Percentiles rank a stretch among this genome's conserved stretches.
Evolutionary conservation across 768 basidiomycete genomes (phyloP).

Genomic region (Kondoa subrosea): DNA sequence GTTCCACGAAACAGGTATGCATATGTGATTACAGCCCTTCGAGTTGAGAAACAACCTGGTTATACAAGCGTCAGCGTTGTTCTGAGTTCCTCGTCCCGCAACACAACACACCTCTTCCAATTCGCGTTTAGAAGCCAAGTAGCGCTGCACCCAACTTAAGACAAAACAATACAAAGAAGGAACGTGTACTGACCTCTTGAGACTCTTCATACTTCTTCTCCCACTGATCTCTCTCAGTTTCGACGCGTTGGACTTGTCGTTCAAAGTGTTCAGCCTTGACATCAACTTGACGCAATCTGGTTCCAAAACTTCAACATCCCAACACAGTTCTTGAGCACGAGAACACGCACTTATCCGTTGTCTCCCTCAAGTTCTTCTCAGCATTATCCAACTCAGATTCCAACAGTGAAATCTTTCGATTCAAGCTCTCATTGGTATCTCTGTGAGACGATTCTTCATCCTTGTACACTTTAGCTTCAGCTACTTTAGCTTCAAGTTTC

Average conservation of each 20-base stretch:
- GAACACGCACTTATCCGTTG: slow-evolving; percentile 74
- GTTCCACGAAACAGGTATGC: too few species aligned
- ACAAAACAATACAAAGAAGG: neutral
- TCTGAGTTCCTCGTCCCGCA: neutral
- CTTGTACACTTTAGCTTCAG: slow-evolving; percentile 47
- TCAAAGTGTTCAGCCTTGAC: slow-evolving; percentile 99
- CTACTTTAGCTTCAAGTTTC: slow-evolving; percentile 49
- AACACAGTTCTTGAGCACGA: neutral
- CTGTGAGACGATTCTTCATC: slow-evolving; percentile 55
- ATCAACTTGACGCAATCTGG: slow-evolving; percentile 82
- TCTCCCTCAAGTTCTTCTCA: slow-evolving; percentile 93
- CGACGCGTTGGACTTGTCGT: slow-evolving; percentile 64
- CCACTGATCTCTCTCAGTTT: slow-evolving; percentile 81
- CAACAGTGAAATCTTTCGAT: slow-evolving; percentile 69
- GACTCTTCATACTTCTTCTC: slow-evolving; percentile 90
- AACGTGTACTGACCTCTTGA: slow-evolving; percentile 33
- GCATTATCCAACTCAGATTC: slow-evolving; percentile 91
- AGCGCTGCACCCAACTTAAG: slow-evolving; percentile 34
- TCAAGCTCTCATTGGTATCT: slow-evolving; percentile 53
- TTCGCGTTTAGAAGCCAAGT: slow-evolving; percentile 55
- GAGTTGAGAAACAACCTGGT: neutral
- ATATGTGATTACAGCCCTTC: neutral
- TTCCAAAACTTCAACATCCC: neutral
- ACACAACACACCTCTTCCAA: slow-evolving; percentile 50
- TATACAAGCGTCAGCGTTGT: neutral